Base-by-base conservation (phyloP, 305 asterid genomes). In the Fraxinus sp. region DNA sequence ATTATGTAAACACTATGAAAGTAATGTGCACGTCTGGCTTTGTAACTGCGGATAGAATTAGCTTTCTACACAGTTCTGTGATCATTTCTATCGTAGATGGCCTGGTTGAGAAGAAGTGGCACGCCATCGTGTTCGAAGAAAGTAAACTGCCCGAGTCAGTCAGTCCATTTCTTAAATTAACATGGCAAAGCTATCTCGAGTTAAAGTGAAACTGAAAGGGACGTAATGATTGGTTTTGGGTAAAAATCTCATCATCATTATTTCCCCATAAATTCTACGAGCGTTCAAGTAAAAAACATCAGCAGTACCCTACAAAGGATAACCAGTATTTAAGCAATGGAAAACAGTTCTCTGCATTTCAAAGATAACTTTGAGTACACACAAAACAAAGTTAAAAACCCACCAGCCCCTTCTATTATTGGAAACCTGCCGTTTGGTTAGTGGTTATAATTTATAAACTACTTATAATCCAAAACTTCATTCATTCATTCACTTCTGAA, bases 361-460 rank as follows among this genome's bases (percentile, higher is more conserved):
- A 68, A 83, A 88, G 87, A 36, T 88, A 82, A 78, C 94, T 90
- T 89, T 62, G 85, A 76, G 86, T 85, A 78, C 86, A 89, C 79
- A 83, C 87, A 74, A 86, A 84, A 81, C 62, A 81, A 77, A 41
- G 39, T 9, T 70, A 28, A 70, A 70, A 70, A 1, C 84, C 84
- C 30, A 18, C 78, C 49, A 84, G 79, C 78, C 30, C 30, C 59
- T 80, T 70, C 18, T 24, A 52, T 68, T 82, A 77, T 66, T 64
- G 78, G 78, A 77, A 46, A 78, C 66, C 82, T 36, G 13, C 78
- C 81, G 20, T 46, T 81, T 77, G 41, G 9, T 70, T 70, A 37
- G 39, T 14, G 33, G 75, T 39, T 39, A 39, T 39, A 39, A 39
- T 39, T 70, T 70, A 28, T 33, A 70, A 49, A 28, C 20, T 30